A percentile compares a stretch with the other conserved stretches of the same genome.
Evolutionary conservation across 2,329 filamentous ascomycete species (phyloP).

Genomic region (Colletotrichum kahawae): DNA sequence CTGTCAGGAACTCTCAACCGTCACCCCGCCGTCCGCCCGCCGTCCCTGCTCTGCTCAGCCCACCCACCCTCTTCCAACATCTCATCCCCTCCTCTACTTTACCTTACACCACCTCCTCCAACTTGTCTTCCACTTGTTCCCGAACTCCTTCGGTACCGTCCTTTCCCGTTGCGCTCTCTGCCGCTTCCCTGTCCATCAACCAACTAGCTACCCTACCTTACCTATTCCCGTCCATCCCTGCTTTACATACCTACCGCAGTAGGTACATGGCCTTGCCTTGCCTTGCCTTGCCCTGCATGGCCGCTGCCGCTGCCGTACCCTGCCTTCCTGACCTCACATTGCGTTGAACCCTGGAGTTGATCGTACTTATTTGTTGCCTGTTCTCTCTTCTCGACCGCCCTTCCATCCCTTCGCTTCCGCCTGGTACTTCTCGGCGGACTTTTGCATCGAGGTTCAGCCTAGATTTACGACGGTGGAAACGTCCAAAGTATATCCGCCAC

Average conservation of each 20-base stretch:
- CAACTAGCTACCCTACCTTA: not conserved
- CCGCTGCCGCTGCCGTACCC: not conserved
- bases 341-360: not conserved
- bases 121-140: constrained; percentile 4
- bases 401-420: not conserved
- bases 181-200: not conserved
- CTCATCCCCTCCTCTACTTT: not conserved
- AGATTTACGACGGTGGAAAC: not conserved
- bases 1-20: constrained; percentile 5
- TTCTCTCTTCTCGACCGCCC: not conserved
- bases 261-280: not conserved
- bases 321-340: not conserved
- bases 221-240: not conserved
- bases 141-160: constrained; percentile 4
- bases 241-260: not conserved
- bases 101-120: not conserved
- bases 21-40: not conserved
- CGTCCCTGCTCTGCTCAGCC: not conserved
- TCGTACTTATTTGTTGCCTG: not conserved
- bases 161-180: not conserved
- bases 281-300: not conserved
- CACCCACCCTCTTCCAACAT: not conserved
- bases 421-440: not conserved
- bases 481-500: not conserved
- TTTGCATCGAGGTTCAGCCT: not conserved